Conservation (phyloP, 306 rosid genomes). For the Vigna radiata region DNA sequence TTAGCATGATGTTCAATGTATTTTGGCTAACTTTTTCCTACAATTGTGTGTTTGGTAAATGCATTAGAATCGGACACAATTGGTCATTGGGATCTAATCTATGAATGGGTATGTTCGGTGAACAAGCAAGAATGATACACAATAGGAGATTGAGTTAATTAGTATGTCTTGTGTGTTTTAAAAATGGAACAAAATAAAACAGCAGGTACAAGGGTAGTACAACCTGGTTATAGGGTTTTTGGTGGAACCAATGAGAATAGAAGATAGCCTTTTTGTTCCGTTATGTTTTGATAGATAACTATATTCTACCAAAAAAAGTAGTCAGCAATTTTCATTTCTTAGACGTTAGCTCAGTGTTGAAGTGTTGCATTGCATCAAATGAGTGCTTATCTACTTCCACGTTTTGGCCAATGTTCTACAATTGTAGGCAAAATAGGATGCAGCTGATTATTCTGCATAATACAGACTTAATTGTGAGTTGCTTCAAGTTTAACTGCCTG, state of each 20-base stretch:
- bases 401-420: not conserved
- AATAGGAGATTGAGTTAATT: not conserved
- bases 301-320: not conserved
- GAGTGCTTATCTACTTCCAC: conserved; percentile 18
- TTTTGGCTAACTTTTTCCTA: not conserved
- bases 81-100: not conserved
- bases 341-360: not conserved
- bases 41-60: not conserved
- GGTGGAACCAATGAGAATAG: not conserved
- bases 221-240: not conserved
- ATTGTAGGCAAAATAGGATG: not conserved
- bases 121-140: not conserved
- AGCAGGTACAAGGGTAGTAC: not conserved
- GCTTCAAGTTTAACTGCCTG: not conserved
- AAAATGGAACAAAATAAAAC: not conserved
- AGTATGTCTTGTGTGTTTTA: not conserved
- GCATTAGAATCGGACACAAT: not conserved
- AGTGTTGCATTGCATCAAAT: not conserved
- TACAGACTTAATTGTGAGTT: not conserved
- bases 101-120: not conserved
- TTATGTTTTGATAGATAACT: not conserved
- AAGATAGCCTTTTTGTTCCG: not conserved
- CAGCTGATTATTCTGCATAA: not conserved
- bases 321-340: not conserved
- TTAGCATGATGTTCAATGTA: not conserved